Conservation (phyloP, 495 filamentous ascomycete genomes). For the Lepraria neglecta region DNA sequence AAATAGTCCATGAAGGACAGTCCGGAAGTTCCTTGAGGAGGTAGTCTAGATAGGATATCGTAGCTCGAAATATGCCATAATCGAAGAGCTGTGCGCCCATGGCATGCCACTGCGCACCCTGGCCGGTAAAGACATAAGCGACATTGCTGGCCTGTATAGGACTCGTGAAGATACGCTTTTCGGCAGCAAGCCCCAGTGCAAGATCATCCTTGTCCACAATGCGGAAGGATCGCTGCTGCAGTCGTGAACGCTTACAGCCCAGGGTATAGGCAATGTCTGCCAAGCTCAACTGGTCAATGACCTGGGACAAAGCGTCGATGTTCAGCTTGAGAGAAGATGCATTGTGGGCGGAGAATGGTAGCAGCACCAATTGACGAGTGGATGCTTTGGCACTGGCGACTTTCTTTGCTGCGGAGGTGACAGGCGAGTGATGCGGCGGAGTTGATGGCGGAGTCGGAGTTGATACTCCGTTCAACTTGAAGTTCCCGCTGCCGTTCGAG, state of each 20-base stretch:
- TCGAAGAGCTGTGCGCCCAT: slow-evolving; percentile 17
- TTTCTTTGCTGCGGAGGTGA: neutral
- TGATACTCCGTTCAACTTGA: too few relatives aligned
- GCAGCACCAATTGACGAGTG: slow-evolving; percentile 3
- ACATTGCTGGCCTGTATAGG: neutral
- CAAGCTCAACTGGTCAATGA: neutral
- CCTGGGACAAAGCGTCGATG: neutral
- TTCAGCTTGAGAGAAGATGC: slow-evolving; percentile 9
- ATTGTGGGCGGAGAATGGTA: slow-evolving; percentile 10
- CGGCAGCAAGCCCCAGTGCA: neutral
- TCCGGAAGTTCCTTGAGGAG: neutral
- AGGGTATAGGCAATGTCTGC: slow-evolving; percentile 34
- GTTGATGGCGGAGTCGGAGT: neutral
- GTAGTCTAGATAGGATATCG: slow-evolving; percentile 13
- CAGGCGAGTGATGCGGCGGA: neutral
- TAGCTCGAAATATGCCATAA: slow-evolving; percentile 27
- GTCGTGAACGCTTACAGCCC: slow-evolving; percentile 22
- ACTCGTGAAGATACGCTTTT: neutral
- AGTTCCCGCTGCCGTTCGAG: too few relatives aligned
- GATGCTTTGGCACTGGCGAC: neutral
- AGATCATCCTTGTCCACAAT: slow-evolving; percentile 22
- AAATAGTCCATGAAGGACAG: slow-evolving; percentile 8
- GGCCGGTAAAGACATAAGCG: slow-evolving; percentile 42
- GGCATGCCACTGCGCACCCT: slow-evolving; percentile 46
- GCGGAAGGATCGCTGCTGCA: slow-evolving; percentile 26